Conservation (phyloP, 1,139 yeast species). For the Arxiozyma slooffiae region DNA sequence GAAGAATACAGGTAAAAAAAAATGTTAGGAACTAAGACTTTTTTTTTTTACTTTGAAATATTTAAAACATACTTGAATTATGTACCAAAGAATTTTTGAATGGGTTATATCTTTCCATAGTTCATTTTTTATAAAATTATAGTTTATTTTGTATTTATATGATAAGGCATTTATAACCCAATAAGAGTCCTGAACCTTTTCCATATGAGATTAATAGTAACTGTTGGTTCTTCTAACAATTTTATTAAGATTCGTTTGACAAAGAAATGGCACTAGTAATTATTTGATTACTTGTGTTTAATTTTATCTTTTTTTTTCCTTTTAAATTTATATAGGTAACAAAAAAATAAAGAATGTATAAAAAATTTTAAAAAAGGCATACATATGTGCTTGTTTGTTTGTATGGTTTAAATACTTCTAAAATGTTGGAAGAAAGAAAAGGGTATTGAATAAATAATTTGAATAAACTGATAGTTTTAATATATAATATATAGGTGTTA, state of each 20-base stretch:
- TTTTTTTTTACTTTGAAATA: background rate
- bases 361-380: too few species aligned
- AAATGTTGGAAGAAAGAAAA: too few species aligned
- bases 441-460: too few species aligned
- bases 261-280: background rate
- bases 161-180: background rate
- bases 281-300: background rate
- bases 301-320: background rate
- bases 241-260: background rate
- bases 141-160: background rate
- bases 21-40: background rate
- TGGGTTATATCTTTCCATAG: background rate
- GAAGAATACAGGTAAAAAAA: background rate
- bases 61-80: conserved; percentile 2
- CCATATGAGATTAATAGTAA: background rate
- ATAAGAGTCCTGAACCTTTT: background rate
- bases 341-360: too few species aligned
- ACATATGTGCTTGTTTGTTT: too few species aligned
- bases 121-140: background rate
- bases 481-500: too few species aligned
- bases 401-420: too few species aligned
- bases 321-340: too few species aligned
- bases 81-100: conserved; percentile 1
- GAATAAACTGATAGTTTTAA: too few species aligned
- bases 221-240: background rate